Percentiles rank a stretch among this genome's conserved stretches.
phyloP scores from a whole-genome alignment of 2,329 filamentous ascomycete genomes.

The Aspergillus sp. region DNA sequence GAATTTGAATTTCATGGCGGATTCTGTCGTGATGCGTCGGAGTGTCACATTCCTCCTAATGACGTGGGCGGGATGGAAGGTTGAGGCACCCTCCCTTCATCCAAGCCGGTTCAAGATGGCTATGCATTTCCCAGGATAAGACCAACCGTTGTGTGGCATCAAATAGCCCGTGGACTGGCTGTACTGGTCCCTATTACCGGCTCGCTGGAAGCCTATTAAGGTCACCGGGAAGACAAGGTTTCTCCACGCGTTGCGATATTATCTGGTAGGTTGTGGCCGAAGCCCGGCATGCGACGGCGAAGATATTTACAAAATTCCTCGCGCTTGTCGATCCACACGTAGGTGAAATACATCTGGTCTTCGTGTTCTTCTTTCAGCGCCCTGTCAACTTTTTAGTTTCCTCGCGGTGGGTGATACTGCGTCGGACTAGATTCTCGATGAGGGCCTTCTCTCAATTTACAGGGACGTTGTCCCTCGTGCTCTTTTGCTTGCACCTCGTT shows the following conservation, averaged over 20 bases:
- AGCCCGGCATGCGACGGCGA: neutral
- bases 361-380: neutral
- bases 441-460: neutral
- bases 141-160: neutral
- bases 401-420: neutral
- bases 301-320: neutral
- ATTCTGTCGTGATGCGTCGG: neutral
- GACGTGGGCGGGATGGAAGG: neutral
- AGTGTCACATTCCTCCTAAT: neutral
- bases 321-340: neutral
- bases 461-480: slow-evolving; percentile 10
- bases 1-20: neutral
- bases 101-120: neutral
- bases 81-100: neutral
- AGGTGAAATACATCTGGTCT: neutral
- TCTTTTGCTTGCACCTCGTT: slow-evolving; percentile 5
- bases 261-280: neutral
- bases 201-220: neutral
- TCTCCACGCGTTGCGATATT: neutral
- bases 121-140: too few relatives aligned
- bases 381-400: neutral
- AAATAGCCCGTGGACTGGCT: neutral
- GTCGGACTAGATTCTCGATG: neutral
- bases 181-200: neutral
- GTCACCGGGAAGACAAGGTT: neutral